A percentile compares a stretch with the other conserved stretches of the same genome.
Conservation (phyloP, 2,329 filamentous ascomycete species). For the Anthostomella pinea region DNA sequence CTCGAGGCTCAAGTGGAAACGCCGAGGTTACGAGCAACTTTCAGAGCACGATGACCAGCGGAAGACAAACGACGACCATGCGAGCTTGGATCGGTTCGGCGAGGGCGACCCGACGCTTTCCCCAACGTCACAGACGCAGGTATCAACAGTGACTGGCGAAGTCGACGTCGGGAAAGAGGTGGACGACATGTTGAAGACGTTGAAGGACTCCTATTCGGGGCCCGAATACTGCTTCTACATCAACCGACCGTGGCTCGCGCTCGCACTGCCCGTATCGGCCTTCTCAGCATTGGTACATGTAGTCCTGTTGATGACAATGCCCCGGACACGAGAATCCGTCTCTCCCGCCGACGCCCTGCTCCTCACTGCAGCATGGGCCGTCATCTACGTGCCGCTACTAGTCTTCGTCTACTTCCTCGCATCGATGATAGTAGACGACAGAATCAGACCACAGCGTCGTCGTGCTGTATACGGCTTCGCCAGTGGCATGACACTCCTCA, state of each 20-base stretch:
- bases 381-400: slow-evolving; percentile 21
- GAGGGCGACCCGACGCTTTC: too few relatives aligned
- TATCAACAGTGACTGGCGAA: too few relatives aligned
- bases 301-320: slow-evolving; percentile 17
- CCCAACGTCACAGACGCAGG: too few relatives aligned
- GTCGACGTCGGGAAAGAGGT: too few relatives aligned
- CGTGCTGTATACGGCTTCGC: slow-evolving; percentile 15
- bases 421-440: slow-evolving; percentile 25
- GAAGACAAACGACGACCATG: too few relatives aligned
- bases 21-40: too few relatives aligned
- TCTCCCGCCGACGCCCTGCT: slow-evolving; percentile 15
- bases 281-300: slow-evolving; percentile 17
- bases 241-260: slow-evolving; percentile 15
- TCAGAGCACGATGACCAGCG: too few relatives aligned
- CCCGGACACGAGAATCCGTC: slow-evolving; percentile 14
- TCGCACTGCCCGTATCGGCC: slow-evolving; percentile 17
- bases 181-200: too few relatives aligned
- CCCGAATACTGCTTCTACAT: slow-evolving; percentile 3
- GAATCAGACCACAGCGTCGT: slow-evolving; percentile 9
- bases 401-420: slow-evolving; percentile 23
- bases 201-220: neutral
- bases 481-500: slow-evolving; percentile 7
- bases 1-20: too few relatives aligned
- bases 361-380: slow-evolving; percentile 20
- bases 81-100: too few relatives aligned